Percentiles rank a stretch among this genome's conserved stretches.
Evolutionary conservation across 2,329 filamentous ascomycete species (phyloP).

Genomic region (Grosmannia serpens): DNA sequence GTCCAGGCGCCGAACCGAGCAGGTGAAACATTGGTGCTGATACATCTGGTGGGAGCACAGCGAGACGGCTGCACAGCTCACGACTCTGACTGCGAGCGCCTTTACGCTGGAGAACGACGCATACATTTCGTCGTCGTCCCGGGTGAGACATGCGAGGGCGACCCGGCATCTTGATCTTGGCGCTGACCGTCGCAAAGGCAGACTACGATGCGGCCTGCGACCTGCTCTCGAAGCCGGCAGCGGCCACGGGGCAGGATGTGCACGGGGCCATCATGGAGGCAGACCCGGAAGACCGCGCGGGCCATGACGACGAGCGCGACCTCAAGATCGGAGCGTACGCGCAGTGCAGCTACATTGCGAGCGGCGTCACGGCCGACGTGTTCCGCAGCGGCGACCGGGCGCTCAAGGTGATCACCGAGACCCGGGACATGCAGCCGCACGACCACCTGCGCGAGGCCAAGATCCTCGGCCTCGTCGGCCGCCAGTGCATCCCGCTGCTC

Average conservation of each 20-base stretch:
- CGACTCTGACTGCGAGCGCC: constrained; percentile 31
- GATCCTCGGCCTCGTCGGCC: constrained; percentile 51
- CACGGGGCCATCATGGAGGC: constrained; percentile 6
- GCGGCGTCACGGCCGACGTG: constrained; percentile 71
- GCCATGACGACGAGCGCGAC: constrained; percentile 17
- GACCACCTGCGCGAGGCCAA: constrained; percentile 69
- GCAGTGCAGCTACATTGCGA: constrained; percentile 42
- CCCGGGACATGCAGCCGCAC: constrained; percentile 65
- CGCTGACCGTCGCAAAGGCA: constrained; percentile 31
- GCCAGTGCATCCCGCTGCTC: constrained; percentile 52
- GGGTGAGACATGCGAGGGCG: constrained; percentile 31
- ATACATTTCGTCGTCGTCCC: constrained; percentile 44
- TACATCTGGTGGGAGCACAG: constrained; percentile 32
- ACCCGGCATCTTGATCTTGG: too few species aligned
- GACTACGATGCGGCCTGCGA: constrained; percentile 41
- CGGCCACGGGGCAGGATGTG: background rate
- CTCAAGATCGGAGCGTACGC: constrained; percentile 41
- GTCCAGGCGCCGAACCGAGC: background rate
- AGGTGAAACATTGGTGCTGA: background rate
- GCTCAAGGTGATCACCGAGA: constrained; percentile 75
- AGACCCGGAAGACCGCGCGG: background rate
- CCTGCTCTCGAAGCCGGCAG: background rate
- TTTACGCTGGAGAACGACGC: constrained; percentile 55
- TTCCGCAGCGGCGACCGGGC: constrained; percentile 58
- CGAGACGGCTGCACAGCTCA: constrained; percentile 11